These are phyloP conservation scores for Penicillium frequentans DNA, from an alignment of 2,329 filamentous ascomycete genomes.

Conservation along the genomic window DNA sequence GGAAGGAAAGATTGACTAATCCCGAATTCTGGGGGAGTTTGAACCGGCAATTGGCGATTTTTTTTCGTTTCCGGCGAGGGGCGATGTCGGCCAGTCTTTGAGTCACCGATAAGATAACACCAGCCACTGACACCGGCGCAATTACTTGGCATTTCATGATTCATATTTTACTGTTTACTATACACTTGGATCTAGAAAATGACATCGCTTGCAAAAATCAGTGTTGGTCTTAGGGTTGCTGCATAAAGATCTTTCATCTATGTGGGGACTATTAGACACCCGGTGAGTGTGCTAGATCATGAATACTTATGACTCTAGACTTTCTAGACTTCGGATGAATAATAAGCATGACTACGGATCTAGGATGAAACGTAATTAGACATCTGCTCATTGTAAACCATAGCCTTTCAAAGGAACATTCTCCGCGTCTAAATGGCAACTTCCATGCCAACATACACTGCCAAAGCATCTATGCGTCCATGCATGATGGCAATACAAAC, in stretches of 20 bases:
- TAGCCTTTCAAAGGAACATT: neutral
- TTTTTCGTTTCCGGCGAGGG: slow-evolving; percentile 19
- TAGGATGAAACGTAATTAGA: neutral
- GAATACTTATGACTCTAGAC: too few relatives aligned
- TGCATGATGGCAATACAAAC: neutral
- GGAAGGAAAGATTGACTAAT: slow-evolving; percentile 20
- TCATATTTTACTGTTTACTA: neutral
- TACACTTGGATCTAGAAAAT: neutral
- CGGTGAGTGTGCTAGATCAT: neutral
- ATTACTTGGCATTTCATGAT: neutral
- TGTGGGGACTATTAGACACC: neutral
- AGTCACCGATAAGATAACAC: slow-evolving; percentile 30
- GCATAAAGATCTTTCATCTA: neutral
- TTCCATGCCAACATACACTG: too few relatives aligned
- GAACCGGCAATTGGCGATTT: slow-evolving; percentile 7
- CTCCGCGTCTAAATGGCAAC: neutral
- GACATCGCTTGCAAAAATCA: too few relatives aligned
- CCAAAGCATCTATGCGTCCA: neutral
- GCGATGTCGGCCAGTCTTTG: slow-evolving; percentile 26
- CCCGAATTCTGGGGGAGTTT: neutral
- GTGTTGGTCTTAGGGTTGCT: neutral
- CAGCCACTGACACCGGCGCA: neutral
- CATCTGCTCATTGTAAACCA: neutral
- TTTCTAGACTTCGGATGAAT: neutral
- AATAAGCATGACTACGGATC: neutral